Percentiles rank a stretch among this genome's conserved stretches.
These are phyloP conservation scores for Phytophthora melonis DNA, from an alignment of 352 stramenopile species.

Conservation along the genomic window DNA sequence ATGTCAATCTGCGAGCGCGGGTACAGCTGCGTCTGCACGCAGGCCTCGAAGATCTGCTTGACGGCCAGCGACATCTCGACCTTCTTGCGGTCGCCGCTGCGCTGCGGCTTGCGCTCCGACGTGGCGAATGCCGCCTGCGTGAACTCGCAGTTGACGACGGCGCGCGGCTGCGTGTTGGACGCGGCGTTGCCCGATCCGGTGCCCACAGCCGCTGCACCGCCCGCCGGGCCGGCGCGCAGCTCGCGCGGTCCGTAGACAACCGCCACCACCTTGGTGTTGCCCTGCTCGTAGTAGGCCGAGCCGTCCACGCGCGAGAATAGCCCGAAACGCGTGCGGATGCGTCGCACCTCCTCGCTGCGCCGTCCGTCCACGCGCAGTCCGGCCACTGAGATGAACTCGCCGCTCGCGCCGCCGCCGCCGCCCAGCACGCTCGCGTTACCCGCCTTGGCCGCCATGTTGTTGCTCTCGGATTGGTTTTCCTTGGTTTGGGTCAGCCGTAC, in stretches of 20 bases:
- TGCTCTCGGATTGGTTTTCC: constrained; percentile 17
- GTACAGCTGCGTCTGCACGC: constrained; percentile 92
- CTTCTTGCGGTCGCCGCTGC: constrained; percentile 87
- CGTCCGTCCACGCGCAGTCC: constrained; percentile 87
- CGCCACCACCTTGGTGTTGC: constrained; percentile 91
- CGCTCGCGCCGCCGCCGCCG: constrained; percentile 56
- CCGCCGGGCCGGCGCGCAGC: constrained; percentile 55
- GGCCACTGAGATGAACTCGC: constrained; percentile 87
- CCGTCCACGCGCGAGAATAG: constrained; percentile 90
- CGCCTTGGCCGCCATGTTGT: constrained; percentile 67
- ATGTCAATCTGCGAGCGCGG: constrained; percentile 94
- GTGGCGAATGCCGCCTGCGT: constrained; percentile 90
- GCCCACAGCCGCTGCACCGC: constrained; percentile 51
- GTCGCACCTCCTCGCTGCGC: constrained; percentile 84
- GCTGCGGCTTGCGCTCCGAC: constrained; percentile 83
- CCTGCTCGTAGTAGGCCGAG: constrained; percentile 89
- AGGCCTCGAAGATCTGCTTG: constrained; percentile 93
- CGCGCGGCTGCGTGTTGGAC: constrained; percentile 76
- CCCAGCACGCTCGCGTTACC: constrained; percentile 66
- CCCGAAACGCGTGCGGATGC: constrained; percentile 84
- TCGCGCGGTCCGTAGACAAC: constrained; percentile 90
- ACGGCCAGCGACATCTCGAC: constrained; percentile 90
- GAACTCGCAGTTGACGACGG: constrained; percentile 86
- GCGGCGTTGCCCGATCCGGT: constrained; percentile 69
- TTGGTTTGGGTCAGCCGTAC: constrained; percentile 12